These are phyloP conservation scores for Ganoderma resinaceum DNA, from an alignment of 1,284 basidiomycete species.

Conservation along the genomic window DNA sequence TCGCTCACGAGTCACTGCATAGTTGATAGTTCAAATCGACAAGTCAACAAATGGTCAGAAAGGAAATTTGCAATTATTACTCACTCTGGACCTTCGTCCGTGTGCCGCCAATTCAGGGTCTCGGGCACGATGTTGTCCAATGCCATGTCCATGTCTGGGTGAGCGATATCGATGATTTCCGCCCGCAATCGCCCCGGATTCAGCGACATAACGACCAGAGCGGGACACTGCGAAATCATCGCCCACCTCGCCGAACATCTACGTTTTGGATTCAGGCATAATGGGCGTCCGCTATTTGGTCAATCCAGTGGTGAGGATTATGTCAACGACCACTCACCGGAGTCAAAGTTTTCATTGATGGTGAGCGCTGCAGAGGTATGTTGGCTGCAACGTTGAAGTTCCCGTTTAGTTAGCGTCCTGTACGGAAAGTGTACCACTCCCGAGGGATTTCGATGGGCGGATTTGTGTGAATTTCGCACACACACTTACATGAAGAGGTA, in stretches of 20 bases:
- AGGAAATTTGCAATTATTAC: slow-evolving; percentile 34
- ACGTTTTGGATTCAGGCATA: slow-evolving; percentile 18
- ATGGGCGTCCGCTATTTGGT: not conserved
- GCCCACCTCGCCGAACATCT: slow-evolving; percentile 67
- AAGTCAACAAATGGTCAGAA: not conserved
- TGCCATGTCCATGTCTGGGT: slow-evolving; percentile 83
- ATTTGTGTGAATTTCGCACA: slow-evolving; percentile 16
- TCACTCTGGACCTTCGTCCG: slow-evolving; percentile 91
- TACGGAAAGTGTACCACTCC: not conserved
- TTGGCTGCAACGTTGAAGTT: slow-evolving; percentile 62
- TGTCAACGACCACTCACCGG: slow-evolving; percentile 45
- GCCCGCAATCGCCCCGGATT: slow-evolving; percentile 18
- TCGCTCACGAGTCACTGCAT: slow-evolving; percentile 73
- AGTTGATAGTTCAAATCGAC: not conserved
- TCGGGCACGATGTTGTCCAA: slow-evolving; percentile 91
- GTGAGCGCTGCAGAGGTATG: slow-evolving; percentile 92
- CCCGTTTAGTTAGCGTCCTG: not conserved
- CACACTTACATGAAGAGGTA: slow-evolving; percentile 76
- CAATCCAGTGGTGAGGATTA: not conserved
- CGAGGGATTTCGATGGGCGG: not conserved
- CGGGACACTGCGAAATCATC: slow-evolving; percentile 13
- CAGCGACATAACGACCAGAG: slow-evolving; percentile 4
- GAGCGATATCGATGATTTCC: not conserved
- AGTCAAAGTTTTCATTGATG: slow-evolving; percentile 87
- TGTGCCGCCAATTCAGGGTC: slow-evolving; percentile 85